A percentile compares a stretch with the other conserved stretches of the same genome.
phyloP scores from a whole-genome alignment of 2,329 filamentous ascomycete species.

The Moelleriella libera region DNA sequence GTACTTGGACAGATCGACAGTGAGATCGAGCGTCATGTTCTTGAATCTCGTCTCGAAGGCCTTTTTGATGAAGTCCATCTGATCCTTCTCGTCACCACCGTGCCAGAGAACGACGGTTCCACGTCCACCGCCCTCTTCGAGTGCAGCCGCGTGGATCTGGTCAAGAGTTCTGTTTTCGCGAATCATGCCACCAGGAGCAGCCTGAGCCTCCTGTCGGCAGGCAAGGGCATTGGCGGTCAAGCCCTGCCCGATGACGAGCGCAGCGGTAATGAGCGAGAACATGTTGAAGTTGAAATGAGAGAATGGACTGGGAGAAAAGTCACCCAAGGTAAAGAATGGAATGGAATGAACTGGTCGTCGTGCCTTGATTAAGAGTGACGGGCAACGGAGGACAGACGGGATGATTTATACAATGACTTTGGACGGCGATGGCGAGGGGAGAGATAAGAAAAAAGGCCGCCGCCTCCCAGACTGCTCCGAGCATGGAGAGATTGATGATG shows the following conservation, averaged over 20 bases:
- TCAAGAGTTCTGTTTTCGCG: neutral
- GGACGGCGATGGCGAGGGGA: too few species aligned
- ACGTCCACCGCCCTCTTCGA: neutral
- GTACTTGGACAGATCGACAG: constrained; percentile 42
- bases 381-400: neutral
- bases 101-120: neutral
- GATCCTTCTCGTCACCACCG: neutral
- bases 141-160: neutral
- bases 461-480: too few species aligned
- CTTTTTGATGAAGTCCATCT: constrained; percentile 1
- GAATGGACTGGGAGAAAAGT: neutral
- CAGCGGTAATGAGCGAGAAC: neutral
- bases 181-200: too few species aligned
- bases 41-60: constrained; percentile 31
- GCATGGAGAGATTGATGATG: too few species aligned
- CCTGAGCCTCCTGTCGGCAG: neutral
- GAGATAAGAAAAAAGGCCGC: too few species aligned
- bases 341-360: neutral
- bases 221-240: neutral
- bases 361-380: neutral
- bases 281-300: neutral
- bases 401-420: neutral
- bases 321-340: neutral
- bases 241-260: neutral
- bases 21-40: constrained; percentile 37